These are phyloP conservation scores for Kitagawia praeruptora DNA, from an alignment of 129 eudicot genomes.

Conservation along the genomic window DNA sequence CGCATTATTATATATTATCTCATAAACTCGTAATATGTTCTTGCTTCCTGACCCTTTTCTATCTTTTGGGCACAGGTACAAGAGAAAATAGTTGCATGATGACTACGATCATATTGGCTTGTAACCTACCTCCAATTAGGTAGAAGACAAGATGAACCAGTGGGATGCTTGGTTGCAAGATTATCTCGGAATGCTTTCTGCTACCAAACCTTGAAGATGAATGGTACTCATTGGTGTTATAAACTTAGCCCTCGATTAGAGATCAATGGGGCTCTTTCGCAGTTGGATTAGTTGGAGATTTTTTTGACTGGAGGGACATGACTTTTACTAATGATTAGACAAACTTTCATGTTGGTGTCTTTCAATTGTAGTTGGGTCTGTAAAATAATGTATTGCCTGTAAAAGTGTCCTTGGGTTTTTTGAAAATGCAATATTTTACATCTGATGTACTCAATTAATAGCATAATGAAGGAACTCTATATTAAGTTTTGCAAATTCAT, in stretches of 20 bases:
- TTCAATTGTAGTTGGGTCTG: not conserved
- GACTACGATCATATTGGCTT: not conserved
- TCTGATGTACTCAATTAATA: not conserved
- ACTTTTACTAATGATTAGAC: not conserved
- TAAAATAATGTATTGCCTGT: not conserved
- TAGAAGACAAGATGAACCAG: not conserved
- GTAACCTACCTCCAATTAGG: not conserved
- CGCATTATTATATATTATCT: not conserved
- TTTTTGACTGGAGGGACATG: not conserved
- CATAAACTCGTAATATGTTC: not conserved
- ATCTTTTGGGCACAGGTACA: not conserved
- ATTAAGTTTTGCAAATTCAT: not conserved
- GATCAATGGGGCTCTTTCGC: not conserved
- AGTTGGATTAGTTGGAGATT: not conserved
- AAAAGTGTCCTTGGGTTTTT: not conserved
- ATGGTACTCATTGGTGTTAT: not conserved
- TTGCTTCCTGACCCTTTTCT: not conserved
- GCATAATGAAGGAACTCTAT: not conserved
- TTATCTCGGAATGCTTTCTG: not conserved
- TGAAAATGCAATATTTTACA: not conserved
- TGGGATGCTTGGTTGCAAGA: not conserved
- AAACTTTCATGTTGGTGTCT: not conserved
- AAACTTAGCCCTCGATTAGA: not conserved
- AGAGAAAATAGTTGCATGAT: conserved; percentile 1
- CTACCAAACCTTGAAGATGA: not conserved